Evolutionary conservation across 163 green algal species (phyloP), one percentile per base, ranked within the genome.

Genomic region (Chloromonas sp.): DNA sequence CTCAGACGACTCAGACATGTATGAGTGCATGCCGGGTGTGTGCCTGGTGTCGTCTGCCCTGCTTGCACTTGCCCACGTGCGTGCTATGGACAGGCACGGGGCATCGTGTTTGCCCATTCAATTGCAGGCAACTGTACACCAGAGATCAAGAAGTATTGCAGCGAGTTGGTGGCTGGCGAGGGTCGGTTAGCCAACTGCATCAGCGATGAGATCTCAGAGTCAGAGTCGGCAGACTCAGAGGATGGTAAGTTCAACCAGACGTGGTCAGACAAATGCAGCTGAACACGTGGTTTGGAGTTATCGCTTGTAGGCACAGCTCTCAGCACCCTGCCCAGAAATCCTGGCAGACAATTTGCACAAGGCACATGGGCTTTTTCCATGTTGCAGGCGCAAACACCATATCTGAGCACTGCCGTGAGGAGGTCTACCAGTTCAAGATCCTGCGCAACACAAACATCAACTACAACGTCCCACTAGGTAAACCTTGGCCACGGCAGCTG

Each of bases 401-500:
- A 58, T 90, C 88, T 60, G 88, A 92, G 1, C 87, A 88, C 0
- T 93, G 91, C 82, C 86, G 88, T n/a, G 89, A 92, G 81, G 90
- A 92, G 79, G 89, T 92, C 1, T 92, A 87, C 62, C 82, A 90
- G 71, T 93, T 85, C 85, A 91, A 92, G 60, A 91, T 94, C 58
- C 77, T 79, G 14, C 86, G 90, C 57, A 89, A 87, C 84, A 91
- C 83, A 70, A 94, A 94, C 87, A 94, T 94, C 85, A 93, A 94
- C 82, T 74, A 79, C 15, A 92, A 93, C 85, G 79, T 93, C 0
- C 90, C 87, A 0, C 81, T 93, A 14, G 89, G 88, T 93, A 78
- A 84, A 86, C 36, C 36, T 36, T 36, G 36, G 36, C 36, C 81
- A 1, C 0, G 2, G 78, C 78, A 82, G 8, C 8, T 36, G 8